These are phyloP conservation scores for Ilex aquifolium DNA, from an alignment of 257 asterid species.

Conservation along the genomic window DNA sequence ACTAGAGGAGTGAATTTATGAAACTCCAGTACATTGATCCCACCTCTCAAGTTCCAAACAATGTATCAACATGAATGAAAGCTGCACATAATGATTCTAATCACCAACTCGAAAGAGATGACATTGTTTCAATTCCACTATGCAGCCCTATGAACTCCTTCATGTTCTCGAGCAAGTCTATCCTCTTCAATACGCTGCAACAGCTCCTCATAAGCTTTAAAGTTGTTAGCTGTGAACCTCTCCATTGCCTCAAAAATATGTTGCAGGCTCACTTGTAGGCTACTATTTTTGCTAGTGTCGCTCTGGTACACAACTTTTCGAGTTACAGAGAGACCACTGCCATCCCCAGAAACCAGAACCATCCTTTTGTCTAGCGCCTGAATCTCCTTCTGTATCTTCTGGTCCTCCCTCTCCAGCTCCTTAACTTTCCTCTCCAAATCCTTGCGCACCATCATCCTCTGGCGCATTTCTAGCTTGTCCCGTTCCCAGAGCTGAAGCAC, in stretches of 20 bases:
- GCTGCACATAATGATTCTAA: slow-evolving; percentile 1
- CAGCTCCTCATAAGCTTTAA: slow-evolving; percentile 74
- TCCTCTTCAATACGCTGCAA: slow-evolving; percentile 80
- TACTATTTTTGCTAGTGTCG: slow-evolving; percentile 64
- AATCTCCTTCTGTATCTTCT: slow-evolving; percentile 79
- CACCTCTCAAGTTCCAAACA: too few relatives aligned
- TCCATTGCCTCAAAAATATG: slow-evolving; percentile 89
- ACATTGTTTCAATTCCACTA: background rate
- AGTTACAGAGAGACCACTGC: slow-evolving; percentile 36
- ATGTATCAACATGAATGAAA: background rate
- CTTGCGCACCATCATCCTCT: slow-evolving; percentile 55
- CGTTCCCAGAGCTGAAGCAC: slow-evolving; percentile 76
- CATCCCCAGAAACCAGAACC: slow-evolving; percentile 44
- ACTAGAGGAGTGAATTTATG: too few relatives aligned
- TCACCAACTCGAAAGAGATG: background rate
- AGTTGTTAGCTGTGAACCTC: slow-evolving; percentile 49
- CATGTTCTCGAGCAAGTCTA: slow-evolving; percentile 38
- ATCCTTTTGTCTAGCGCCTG: slow-evolving; percentile 70
- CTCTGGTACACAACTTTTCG: slow-evolving; percentile 76
- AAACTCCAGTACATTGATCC: too few relatives aligned
- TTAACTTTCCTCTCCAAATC: slow-evolving; percentile 65
- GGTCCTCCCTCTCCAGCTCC: slow-evolving; percentile 83
- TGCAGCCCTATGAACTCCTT: slow-evolving; percentile 23
- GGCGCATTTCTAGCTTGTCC: slow-evolving; percentile 69
- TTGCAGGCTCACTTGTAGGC: slow-evolving; percentile 67